Base-by-base conservation (phyloP, 2,329 filamentous ascomycete genomes). In the Fusarium illudens region DNA sequence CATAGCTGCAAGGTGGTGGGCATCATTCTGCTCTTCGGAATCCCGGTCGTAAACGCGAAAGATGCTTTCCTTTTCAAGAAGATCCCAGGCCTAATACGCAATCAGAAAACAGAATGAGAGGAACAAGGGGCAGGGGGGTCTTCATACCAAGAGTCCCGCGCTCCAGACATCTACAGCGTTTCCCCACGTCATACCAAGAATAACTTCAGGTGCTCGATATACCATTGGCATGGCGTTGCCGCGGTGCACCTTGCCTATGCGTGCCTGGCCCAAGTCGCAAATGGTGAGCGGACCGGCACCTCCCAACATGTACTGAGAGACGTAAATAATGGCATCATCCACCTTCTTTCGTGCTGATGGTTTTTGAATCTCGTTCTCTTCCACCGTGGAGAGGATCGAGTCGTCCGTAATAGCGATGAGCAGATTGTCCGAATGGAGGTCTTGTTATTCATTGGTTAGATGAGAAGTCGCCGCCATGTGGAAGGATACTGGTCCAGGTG, bases 221-320 rank as follows among this genome's bases (percentile, higher is more conserved):
- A 62, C 73, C 8, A 71, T 6, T 6, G 76, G 76, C 74, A 77
- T 77, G 6, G 72, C 75, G 4, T 61, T 68, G 2, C 73, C 62
- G 6, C 33, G 44, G 11, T 73, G 71, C 51, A 68, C 42, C 1
- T 48, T 39, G 2, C 76, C 76, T 25, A 76, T 72, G n/a, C 75
- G 72, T n/a, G 79, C 79, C 60, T 79, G 75, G 12, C 79, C 76
- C 1, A 81, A 64, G 60, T 82, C 79, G 42, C 70, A 74, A 8
- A 81, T 67, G 8, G 65, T 68, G 6, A 80, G 74, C 0, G 65
- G 46, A 0, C 78, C 79, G 19, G 66, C 70, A 13, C 75, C 76
- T 27, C 76, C 64, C 4, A 75, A 25, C 70, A 81, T 73, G 55
- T 74, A 73, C 20, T 74, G 71, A 10, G 79, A 80, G 11, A 75